Conservation (phyloP, 495 filamentous ascomycete species). For the Poronia punctata region DNA sequence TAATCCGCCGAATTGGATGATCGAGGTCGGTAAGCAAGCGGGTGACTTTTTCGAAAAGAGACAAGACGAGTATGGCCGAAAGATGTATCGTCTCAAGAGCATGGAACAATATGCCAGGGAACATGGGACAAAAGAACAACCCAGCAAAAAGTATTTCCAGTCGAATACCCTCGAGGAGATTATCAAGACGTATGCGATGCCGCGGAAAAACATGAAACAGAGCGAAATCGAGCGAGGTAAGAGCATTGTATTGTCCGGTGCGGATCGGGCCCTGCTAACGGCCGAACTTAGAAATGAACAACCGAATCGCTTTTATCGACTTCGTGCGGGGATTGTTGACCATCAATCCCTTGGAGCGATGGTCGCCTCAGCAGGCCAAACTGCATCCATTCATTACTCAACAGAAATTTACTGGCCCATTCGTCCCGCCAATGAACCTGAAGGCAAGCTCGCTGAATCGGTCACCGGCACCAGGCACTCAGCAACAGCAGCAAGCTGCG, state of each 20-base stretch:
- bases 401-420: conserved; percentile 91
- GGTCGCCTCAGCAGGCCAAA: conserved; percentile 97
- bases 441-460: conserved; percentile 75
- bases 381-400: conserved; percentile 98
- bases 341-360: conserved; percentile 93
- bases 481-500: conserved; percentile 93
- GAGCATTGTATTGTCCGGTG: conserved; percentile 13
- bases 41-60: conserved; percentile 96
- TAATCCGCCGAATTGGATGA: conserved; percentile 95
- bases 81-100: conserved; percentile 85
- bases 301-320: conserved; percentile 96
- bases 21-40: conserved; percentile 97
- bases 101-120: conserved; percentile 97
- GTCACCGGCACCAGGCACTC: conserved; percentile 91
- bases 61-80: conserved; percentile 81
- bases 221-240: conserved; percentile 91
- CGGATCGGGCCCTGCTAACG: conserved; percentile 3
- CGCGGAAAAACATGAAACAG: conserved; percentile 98
- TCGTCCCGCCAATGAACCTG: conserved; percentile 95
- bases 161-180: conserved; percentile 92
- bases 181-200: conserved; percentile 95
- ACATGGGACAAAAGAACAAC: conserved; percentile 93
- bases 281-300: conserved; percentile 79
- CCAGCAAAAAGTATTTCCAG: conserved; percentile 99
- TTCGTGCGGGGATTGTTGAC: conserved; percentile 93